Evolutionary conservation across 2,329 filamentous ascomycete species (phyloP).

Genomic region (Rhynchosporium secalis): DNA sequence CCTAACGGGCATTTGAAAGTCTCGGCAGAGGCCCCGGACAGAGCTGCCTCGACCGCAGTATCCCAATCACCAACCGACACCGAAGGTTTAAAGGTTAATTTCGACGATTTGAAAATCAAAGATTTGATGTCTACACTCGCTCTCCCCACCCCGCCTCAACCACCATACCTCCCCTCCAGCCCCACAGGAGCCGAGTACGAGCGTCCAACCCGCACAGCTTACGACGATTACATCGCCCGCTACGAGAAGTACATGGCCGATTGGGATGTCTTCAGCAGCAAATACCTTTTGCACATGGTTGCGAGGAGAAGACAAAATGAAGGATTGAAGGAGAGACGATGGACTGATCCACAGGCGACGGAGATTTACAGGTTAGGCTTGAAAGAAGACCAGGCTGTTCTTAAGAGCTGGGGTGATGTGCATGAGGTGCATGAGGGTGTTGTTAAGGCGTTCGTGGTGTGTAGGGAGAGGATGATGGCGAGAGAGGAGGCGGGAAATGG

Average conservation of each 20-base stretch:
- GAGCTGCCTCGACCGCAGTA: constrained; percentile 36
- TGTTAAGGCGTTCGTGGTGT: constrained; percentile 57
- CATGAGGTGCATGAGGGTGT: constrained; percentile 60
- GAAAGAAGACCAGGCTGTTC: constrained; percentile 63
- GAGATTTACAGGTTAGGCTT: constrained; percentile 60
- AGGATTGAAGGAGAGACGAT: constrained; percentile 41
- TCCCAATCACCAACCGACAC: constrained; percentile 27
- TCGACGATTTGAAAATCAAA: constrained; percentile 44
- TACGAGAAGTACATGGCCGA: constrained; percentile 56
- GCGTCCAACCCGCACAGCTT: constrained; percentile 43
- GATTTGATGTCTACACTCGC: constrained; percentile 56
- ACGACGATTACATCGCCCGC: constrained; percentile 53
- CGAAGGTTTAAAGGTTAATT: constrained; percentile 41
- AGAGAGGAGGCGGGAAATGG: constrained; percentile 6
- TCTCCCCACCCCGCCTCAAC: constrained; percentile 50
- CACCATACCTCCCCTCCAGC: constrained; percentile 41
- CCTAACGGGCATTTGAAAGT: constrained; percentile 53
- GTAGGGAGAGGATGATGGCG: constrained; percentile 46
- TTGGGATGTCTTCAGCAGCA: constrained; percentile 53
- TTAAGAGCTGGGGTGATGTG: constrained; percentile 59
- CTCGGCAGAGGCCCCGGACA: constrained; percentile 53
- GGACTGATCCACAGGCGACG: constrained; percentile 49
- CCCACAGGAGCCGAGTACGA: constrained; percentile 48
- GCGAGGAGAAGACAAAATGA: constrained; percentile 49
- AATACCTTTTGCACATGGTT: constrained; percentile 57